These are phyloP conservation scores for Mrakia gelida DNA, from an alignment of 768 basidiomycete genomes.

Conservation along the genomic window DNA sequence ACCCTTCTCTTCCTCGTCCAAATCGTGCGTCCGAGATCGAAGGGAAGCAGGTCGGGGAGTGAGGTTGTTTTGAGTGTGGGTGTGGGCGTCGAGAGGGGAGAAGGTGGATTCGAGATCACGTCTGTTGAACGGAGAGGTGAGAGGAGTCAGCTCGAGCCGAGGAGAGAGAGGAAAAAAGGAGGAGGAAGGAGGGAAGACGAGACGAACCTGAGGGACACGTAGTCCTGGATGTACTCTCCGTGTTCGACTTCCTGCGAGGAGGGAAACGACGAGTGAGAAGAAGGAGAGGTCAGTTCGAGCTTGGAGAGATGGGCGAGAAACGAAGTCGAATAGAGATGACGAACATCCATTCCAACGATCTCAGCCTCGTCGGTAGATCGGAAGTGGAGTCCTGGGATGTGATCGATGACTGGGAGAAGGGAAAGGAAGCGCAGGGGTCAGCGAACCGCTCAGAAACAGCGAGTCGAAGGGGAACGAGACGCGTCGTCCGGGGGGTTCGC, in stretches of 20 bases:
- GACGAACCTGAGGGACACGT: constrained; percentile 8
- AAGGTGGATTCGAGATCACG: constrained; percentile 26
- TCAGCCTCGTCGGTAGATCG: constrained; percentile 52
- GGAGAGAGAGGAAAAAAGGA: too few relatives aligned
- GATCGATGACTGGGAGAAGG: constrained; percentile 80
- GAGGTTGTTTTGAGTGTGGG: background rate
- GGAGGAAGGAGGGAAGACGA: too few relatives aligned
- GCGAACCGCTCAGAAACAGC: background rate
- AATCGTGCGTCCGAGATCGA: constrained; percentile 1
- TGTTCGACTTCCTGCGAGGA: constrained; percentile 45
- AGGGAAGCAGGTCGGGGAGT: background rate
- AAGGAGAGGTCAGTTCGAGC: too few relatives aligned
- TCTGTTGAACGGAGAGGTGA: background rate
- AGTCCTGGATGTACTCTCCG: constrained; percentile 28
- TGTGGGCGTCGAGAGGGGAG: constrained; percentile 2
- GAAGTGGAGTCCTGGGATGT: constrained; percentile 69
- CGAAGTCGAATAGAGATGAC: too few relatives aligned
- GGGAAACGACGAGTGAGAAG: too few relatives aligned
- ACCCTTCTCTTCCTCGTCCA: constrained; percentile 20
- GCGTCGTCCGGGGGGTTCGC: too few relatives aligned
- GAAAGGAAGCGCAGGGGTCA: constrained; percentile 40
- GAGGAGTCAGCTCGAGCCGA: too few relatives aligned
- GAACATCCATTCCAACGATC: constrained; percentile 68
- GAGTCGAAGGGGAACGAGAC: background rate
- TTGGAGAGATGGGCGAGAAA: too few relatives aligned